These are phyloP conservation scores for Sicyos edulis DNA, from an alignment of 306 rosid species.

Conservation along the genomic window DNA sequence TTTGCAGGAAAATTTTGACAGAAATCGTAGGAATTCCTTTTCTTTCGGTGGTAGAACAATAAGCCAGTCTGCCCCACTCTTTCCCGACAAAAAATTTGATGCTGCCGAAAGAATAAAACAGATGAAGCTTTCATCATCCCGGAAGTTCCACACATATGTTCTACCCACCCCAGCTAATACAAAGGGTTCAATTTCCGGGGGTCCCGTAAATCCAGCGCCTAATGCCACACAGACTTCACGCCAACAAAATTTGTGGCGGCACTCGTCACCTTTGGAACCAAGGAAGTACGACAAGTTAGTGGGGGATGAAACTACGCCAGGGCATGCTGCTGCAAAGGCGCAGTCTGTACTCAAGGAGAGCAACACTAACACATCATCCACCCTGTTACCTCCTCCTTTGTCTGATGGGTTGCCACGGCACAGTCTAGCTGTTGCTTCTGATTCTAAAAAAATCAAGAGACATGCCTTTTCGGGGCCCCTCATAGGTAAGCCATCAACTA, in stretches of 20 bases:
- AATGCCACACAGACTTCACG: constrained; percentile 36
- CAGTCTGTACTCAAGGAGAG: constrained; percentile 70
- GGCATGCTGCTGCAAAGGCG: constrained; percentile 32
- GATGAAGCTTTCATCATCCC: constrained; percentile 59
- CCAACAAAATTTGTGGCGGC: constrained; percentile 68
- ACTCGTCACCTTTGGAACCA: constrained; percentile 71
- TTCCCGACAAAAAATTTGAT: constrained; percentile 53
- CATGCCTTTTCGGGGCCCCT: constrained; percentile 86
- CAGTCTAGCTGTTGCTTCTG: constrained; percentile 38
- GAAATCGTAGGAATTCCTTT: constrained; percentile 42
- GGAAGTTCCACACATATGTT: constrained; percentile 73
- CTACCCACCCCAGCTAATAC: constrained; percentile 80
- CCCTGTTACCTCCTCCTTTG: constrained; percentile 57
- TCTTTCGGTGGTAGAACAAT: constrained; percentile 43
- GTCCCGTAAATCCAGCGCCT: constrained; percentile 38
- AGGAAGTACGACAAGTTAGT: constrained; percentile 39
- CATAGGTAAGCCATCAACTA: constrained; percentile 49
- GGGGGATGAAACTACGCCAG: constrained; percentile 40
- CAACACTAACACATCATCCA: constrained; percentile 46
- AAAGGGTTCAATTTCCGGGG: constrained; percentile 44
- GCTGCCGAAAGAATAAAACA: constrained; percentile 54
- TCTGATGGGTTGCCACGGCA: constrained; percentile 38
- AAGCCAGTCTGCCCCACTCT: constrained; percentile 95
- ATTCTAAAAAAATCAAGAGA: constrained; percentile 62
- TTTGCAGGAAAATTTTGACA: constrained; percentile 64